Evolutionary conservation across 2,329 filamentous ascomycete species (phyloP).

Genomic region (Fusarium burgessii): DNA sequence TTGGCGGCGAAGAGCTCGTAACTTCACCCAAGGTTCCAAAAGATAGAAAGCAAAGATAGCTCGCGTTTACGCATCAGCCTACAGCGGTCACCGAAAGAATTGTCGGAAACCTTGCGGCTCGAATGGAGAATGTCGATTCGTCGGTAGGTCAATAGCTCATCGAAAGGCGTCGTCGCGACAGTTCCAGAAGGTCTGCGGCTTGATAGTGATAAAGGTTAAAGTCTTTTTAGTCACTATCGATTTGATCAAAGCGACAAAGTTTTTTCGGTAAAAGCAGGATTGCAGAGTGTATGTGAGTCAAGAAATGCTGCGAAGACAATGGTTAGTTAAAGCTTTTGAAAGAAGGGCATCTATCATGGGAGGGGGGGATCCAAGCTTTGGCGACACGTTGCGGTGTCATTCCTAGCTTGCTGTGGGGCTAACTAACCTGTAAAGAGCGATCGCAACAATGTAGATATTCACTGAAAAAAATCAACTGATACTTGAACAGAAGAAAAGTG

Average conservation of each 20-base stretch:
- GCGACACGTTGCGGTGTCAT: conserved; percentile 45
- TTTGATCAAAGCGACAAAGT: conserved; percentile 10
- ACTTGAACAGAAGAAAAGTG: conserved; percentile 55
- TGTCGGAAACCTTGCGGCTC: conserved; percentile 24
- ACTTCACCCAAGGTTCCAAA: conserved; percentile 50
- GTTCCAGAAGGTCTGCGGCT: conserved; percentile 19
- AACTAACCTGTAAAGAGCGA: conserved; percentile 53
- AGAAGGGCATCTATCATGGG: conserved; percentile 40
- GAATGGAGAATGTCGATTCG: conserved; percentile 28
- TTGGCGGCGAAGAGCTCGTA: conserved; percentile 38
- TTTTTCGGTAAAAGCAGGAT: conserved; percentile 20
- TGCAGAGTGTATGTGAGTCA: conserved; percentile 39
- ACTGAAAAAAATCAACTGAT: conserved; percentile 55
- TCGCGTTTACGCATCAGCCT: conserved; percentile 57
- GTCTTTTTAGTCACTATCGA: conserved; percentile 30
- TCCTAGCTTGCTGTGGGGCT: conserved; percentile 26
- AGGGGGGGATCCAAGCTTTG: conserved; percentile 48
- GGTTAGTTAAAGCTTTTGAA: conserved; percentile 47
- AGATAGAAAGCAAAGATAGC: conserved; percentile 49
- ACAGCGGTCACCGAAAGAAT: conserved; percentile 38
- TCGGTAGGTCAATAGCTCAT: conserved; percentile 49
- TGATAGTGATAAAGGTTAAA: conserved; percentile 9
- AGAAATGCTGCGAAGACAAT: conserved; percentile 44
- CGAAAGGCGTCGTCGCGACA: conserved; percentile 37
- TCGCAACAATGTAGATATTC: conserved; percentile 50